Evolutionary conservation across 169 alveolate species (phyloP).

Genomic region (Eimeria falciformis): DNA sequence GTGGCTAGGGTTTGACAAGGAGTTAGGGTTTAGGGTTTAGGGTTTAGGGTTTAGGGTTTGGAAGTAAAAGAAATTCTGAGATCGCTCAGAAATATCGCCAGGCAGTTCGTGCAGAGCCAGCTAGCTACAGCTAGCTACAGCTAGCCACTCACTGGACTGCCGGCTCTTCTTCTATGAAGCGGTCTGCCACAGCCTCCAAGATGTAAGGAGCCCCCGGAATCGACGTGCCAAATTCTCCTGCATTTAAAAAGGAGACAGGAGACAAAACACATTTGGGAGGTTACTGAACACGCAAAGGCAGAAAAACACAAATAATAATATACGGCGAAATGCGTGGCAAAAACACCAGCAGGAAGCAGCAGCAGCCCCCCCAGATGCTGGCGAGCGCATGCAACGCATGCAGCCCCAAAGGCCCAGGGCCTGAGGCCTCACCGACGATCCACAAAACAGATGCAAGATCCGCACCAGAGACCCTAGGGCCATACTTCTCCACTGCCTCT

Average conservation of each 20-base stretch:
- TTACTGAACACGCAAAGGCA: too few species aligned
- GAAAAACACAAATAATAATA: too few species aligned
- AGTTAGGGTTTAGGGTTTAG: neutral
- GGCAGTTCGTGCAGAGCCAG: neutral
- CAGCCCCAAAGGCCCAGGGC: too few species aligned
- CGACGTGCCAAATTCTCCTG: neutral
- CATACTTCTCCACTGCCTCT: neutral
- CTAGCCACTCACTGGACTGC: neutral
- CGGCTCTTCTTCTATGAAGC: neutral
- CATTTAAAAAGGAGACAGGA: too few species aligned
- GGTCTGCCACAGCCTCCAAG: conserved; percentile 76
- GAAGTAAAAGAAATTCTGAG: neutral
- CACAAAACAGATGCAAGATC: neutral
- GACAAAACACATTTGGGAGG: too few species aligned
- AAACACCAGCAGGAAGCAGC: too few species aligned
- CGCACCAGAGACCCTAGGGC: neutral
- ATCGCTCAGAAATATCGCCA: neutral
- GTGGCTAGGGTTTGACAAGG: neutral
- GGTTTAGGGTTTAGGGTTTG: neutral
- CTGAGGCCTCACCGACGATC: neutral
- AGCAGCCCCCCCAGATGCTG: too few species aligned
- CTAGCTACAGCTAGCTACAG: neutral
- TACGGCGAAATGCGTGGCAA: too few species aligned
- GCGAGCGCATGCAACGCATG: too few species aligned
- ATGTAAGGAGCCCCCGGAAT: conserved; percentile 79